Evolutionary conservation across 768 basidiomycete species (phyloP).

Genomic region (Gautieria morchelliformis): DNA sequence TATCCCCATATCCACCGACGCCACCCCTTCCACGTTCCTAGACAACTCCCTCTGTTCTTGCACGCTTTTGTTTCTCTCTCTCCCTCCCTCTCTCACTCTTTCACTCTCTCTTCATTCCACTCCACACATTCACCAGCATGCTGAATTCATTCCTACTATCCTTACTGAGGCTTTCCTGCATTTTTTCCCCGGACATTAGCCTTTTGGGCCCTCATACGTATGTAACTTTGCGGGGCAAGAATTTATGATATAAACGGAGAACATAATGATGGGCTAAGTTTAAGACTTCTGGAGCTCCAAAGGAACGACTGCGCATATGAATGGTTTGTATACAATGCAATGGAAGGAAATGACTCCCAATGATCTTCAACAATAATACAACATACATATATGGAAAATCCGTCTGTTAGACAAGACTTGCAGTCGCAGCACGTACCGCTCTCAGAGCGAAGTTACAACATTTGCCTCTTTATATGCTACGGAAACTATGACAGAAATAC

Average conservation of each 20-base stretch:
- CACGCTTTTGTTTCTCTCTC: too few species aligned
- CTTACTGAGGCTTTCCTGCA: background rate
- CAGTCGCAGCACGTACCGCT: too few species aligned
- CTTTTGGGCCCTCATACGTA: background rate
- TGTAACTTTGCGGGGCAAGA: background rate
- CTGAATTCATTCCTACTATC: background rate
- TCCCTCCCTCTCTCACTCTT: too few species aligned
- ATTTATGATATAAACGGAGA: background rate
- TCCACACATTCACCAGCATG: background rate
- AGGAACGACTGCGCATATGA: too few species aligned
- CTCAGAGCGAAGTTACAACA: background rate
- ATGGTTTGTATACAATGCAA: too few species aligned
- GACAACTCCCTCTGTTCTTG: too few species aligned
- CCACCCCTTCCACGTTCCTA: background rate
- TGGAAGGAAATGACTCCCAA: too few species aligned
- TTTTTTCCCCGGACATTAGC: background rate
- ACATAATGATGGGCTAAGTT: background rate
- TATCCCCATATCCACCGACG: background rate
- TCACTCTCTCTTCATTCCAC: background rate
- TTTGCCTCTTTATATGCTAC: background rate
- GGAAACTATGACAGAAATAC: background rate
- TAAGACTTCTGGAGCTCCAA: too few species aligned
- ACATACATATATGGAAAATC: too few species aligned
- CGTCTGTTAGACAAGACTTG: too few species aligned
- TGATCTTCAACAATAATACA: too few species aligned